Evolutionary conservation across 768 basidiomycete species (phyloP), one percentile per base, ranked within the genome.

Genomic region (Mycena amicta): DNA sequence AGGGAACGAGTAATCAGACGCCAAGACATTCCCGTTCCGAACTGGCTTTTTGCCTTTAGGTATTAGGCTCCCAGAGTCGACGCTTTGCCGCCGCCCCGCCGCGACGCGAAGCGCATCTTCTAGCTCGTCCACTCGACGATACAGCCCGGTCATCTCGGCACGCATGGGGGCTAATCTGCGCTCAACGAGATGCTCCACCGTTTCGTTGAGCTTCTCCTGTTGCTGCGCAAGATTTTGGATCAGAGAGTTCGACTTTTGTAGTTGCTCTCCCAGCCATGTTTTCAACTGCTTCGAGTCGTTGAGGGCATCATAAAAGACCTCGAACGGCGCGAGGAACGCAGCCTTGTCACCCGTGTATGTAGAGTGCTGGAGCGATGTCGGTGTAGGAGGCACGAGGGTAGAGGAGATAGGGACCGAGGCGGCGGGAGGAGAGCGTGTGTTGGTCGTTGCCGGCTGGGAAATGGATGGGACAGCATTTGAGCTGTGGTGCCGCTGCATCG

Each of bases 301-400:
- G 29, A 95, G 82, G 3, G 91, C 87, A 58, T 94, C 92, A 68
- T 93, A 95, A 71, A 95, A 94, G 52, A 81, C 71, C 66, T 89
- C 90, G 63, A 94, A 95, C 2, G 90, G 92, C 0, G 88, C 85
- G 49, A 95, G 74, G 71, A 95, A 95, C 20, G 90, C 87, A 1
- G 83, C 76, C 69, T 88, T 91, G 67, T 88, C 87, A 23, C 82
- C 81, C 11, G 81, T 67, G 66, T 84, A 86, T 13, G 79, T 80
- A 1, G 85, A 82, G 39, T 82, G 83, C 16, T 86, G 85, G 20
- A 90, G 77, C 12, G 81, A 77, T n/a, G 82, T 82, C 3, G 89
- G 87, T 1, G 90, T 89, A 3, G 85, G 85, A 2, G 90, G 89
- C 1, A 88, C 85, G 12, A 87, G 74, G 4, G 80, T 77, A 15